phyloP scores from a whole-genome alignment of 2,329 filamentous ascomycete genomes.

The Arthrobotrys conoides region DNA sequence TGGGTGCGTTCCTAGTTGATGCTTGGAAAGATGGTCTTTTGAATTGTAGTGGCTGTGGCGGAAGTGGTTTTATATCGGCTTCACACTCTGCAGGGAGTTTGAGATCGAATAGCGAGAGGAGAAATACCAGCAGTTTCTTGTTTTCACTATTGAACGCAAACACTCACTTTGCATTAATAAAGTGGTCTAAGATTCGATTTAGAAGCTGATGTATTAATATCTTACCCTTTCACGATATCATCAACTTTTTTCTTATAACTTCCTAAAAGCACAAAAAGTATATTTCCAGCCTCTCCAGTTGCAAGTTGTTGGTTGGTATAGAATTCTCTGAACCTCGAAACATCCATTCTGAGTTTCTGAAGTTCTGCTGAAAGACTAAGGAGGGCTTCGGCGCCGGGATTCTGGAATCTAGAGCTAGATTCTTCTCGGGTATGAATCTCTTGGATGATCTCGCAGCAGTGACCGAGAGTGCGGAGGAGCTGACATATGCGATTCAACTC shows the following conservation, averaged over 20 bases:
- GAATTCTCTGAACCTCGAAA: conserved; percentile 27
- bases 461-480: conserved; percentile 28
- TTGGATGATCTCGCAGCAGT: conserved; percentile 44
- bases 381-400: conserved; percentile 9
- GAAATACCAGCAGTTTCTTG: conserved; percentile 24
- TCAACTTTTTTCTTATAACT: conserved; percentile 35
- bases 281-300: conserved; percentile 27
- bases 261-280: conserved; percentile 38
- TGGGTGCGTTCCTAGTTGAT: background rate
- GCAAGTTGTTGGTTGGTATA: conserved; percentile 31
- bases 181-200: background rate
- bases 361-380: conserved; percentile 29
- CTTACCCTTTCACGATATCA: conserved; percentile 36
- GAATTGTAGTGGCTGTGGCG: conserved; percentile 37
- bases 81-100: conserved; percentile 24
- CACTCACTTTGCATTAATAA: background rate
- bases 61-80: conserved; percentile 32
- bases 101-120: conserved; percentile 42
- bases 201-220: background rate
- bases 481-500: conserved; percentile 44
- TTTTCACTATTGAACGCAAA: background rate
- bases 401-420: background rate
- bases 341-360: conserved; percentile 35
- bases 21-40: background rate
- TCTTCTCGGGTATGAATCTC: conserved; percentile 4